A percentile compares a stretch with the other conserved stretches of the same genome.
These are phyloP conservation scores for Tetrapisispora pingtungensis DNA, from an alignment of 805 yeast species.

Conservation along the genomic window DNA sequence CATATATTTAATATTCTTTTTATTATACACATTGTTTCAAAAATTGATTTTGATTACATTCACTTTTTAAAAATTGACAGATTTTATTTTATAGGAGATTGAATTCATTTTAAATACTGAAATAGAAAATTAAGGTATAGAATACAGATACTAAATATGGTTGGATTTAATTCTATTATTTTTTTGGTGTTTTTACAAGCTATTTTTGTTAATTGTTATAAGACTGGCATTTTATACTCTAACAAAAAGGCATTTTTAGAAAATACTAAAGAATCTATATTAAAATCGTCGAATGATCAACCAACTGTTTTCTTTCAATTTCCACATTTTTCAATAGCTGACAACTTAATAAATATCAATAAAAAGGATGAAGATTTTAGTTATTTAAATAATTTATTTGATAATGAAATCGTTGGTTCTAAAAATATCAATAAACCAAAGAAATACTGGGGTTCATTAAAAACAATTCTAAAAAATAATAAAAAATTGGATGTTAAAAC, in stretches of 20 bases:
- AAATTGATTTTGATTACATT: too few species aligned
- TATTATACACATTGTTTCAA: too few species aligned
- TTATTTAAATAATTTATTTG: background rate
- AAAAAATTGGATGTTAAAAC: background rate
- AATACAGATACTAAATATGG: background rate
- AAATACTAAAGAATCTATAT: background rate
- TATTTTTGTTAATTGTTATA: background rate
- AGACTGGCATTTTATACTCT: background rate
- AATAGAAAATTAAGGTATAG: background rate
- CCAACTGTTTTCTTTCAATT: constrained; percentile 13
- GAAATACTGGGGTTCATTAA: background rate
- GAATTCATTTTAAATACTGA: too few species aligned
- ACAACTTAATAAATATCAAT: background rate
- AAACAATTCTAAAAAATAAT: background rate
- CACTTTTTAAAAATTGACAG: too few species aligned
- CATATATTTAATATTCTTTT: too few species aligned
- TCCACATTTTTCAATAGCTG: constrained; percentile 4
- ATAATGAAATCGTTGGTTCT: background rate
- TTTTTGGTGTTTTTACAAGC: background rate
- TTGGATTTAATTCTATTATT: background rate
- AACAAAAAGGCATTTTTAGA: background rate
- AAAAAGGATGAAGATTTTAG: constrained; percentile 4
- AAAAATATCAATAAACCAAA: background rate
- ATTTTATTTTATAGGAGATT: too few species aligned
- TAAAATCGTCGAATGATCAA: constrained; percentile 1